Evolutionary conservation across 805 yeast species (phyloP).

Genomic region (Scheffersomyces lignosus): DNA sequence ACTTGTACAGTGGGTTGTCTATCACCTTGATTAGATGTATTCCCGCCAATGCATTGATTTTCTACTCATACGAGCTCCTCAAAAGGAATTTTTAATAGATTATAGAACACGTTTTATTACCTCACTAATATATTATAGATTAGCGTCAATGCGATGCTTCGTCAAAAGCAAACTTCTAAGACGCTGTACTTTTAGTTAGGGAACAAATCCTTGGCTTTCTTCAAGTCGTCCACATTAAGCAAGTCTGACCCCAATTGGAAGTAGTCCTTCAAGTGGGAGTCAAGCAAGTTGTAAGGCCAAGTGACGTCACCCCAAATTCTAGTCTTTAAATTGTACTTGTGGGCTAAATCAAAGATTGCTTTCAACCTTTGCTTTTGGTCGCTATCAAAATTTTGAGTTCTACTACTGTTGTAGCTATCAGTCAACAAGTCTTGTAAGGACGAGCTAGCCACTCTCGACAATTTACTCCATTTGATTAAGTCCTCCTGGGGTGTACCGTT

Average conservation of each 20-base stretch:
- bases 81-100: conserved; percentile 34
- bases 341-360: conserved; percentile 42
- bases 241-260: conserved; percentile 52
- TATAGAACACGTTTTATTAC: no score
- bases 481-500: conserved; percentile 21
- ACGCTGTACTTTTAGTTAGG: no score
- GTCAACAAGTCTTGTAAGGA: conserved; percentile 38
- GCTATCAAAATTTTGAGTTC: conserved; percentile 28
- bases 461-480: conserved; percentile 20
- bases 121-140: no score
- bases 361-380: conserved; percentile 30
- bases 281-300: conserved; percentile 56
- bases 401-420: conserved; percentile 10
- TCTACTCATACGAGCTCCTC: conserved; percentile 71
- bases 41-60: conserved; percentile 89
- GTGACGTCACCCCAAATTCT: conserved; percentile 72
- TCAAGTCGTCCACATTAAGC: conserved; percentile 62
- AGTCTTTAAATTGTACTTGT: conserved; percentile 50
- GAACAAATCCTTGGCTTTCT: conserved; percentile 28
- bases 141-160: no score
- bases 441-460: conserved; percentile 44
- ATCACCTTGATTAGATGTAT: conserved; percentile 79
- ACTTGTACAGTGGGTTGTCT: conserved; percentile 82
- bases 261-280: conserved; percentile 51
- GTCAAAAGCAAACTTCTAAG: no score